Evolutionary conservation across 1,284 basidiomycete genomes (phyloP).

Genomic region (Fomitopsis betulina): DNA sequence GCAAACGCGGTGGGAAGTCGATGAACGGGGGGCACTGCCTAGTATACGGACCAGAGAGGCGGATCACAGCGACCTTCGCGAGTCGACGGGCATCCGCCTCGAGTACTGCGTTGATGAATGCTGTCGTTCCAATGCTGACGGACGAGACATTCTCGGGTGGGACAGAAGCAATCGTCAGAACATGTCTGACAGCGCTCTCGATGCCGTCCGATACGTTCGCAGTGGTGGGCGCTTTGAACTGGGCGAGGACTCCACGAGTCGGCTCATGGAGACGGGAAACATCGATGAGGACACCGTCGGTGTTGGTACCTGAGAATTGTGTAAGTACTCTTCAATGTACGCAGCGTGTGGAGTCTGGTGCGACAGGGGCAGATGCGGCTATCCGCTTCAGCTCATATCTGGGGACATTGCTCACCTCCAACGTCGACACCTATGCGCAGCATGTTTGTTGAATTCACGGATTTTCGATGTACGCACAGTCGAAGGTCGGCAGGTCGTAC

Average conservation of each 20-base stretch:
- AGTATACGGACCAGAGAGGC: constrained; percentile 45
- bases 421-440: constrained; percentile 8
- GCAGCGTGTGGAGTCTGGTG: too few relatives aligned
- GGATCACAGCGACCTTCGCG: constrained; percentile 48
- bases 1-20: constrained; percentile 41
- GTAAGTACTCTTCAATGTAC: too few relatives aligned
- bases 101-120: constrained; percentile 52
- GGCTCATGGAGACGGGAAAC: constrained; percentile 30
- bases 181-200: constrained; percentile 36
- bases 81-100: constrained; percentile 44
- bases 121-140: constrained; percentile 46
- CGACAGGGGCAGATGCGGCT: not conserved
- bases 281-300: constrained; percentile 50
- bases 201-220: constrained; percentile 49
- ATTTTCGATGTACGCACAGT: not conserved
- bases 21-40: constrained; percentile 37
- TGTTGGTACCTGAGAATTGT: too few relatives aligned
- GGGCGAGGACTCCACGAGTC: constrained; percentile 40
- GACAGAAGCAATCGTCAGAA: constrained; percentile 33
- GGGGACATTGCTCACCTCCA: constrained; percentile 11
- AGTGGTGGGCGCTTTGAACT: constrained; percentile 48
- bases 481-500: too few relatives aligned
- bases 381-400: not conserved
- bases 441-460: not conserved
- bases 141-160: constrained; percentile 33